phyloP scores from a whole-genome alignment of 108 stramenopile genomes.

The Cyclotella choctawhatcheeana region DNA sequence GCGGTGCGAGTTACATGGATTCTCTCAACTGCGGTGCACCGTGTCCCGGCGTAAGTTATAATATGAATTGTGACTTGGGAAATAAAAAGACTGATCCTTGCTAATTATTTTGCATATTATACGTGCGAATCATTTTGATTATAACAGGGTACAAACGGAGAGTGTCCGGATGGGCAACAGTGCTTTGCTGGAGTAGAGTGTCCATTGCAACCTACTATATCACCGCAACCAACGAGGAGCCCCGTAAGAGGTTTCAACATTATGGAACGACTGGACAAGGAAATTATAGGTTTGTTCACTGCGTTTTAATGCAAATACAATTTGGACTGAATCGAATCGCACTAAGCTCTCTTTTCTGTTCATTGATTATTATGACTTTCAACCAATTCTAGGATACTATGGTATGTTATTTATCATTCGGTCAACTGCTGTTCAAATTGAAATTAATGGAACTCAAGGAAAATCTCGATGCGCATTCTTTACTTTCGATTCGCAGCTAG shows the following conservation, averaged over 20 bases:
- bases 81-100: no score
- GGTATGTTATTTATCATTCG: no score
- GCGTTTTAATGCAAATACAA: neutral
- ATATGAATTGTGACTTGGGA: no score
- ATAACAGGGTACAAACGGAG: slow-evolving; percentile 10
- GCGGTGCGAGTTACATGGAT: slow-evolving; percentile 14
- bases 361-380: no score
- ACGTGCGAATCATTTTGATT: neutral
- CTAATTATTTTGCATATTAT: neutral
- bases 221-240: slow-evolving; percentile 11
- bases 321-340: neutral
- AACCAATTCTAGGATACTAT: no score
- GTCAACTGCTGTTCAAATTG: no score
- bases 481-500: no score
- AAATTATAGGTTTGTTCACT: slow-evolving; percentile 33
- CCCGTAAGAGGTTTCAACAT: slow-evolving; percentile 10
- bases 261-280: slow-evolving; percentile 17
- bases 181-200: slow-evolving; percentile 24
- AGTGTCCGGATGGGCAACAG: slow-evolving; percentile 19
- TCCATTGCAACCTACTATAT: slow-evolving; percentile 17
- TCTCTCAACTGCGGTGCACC: slow-evolving; percentile 10
- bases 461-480: no score
- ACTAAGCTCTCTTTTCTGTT: no score
- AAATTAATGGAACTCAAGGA: no score
- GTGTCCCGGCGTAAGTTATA: slow-evolving; percentile 32